Percentiles rank a stretch among this genome's conserved stretches.
Evolutionary conservation across 495 filamentous ascomycete genomes (phyloP).

Genomic region (Lophiostoma macrostomum): DNA sequence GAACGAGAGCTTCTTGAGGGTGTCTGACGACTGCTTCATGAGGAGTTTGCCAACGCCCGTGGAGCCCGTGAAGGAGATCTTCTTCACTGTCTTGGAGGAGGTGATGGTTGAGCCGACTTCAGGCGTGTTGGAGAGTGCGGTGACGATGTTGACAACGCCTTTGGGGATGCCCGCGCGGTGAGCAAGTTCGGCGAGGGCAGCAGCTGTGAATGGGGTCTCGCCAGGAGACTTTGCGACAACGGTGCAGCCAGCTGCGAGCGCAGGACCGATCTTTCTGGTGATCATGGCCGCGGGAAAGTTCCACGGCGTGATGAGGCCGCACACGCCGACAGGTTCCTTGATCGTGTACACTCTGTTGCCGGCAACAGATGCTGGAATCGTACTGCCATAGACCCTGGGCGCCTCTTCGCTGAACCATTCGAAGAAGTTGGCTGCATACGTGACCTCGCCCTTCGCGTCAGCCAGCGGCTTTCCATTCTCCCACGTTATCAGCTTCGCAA

Average conservation of each 20-base stretch:
- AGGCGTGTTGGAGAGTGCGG: conserved; percentile 62
- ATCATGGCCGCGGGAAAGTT: conserved; percentile 50
- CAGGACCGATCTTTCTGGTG: conserved; percentile 46
- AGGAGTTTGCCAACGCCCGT: conserved; percentile 63
- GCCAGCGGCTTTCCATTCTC: conserved; percentile 74
- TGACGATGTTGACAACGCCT: conserved; percentile 59
- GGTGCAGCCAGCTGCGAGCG: conserved; percentile 58
- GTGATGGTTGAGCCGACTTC: conserved; percentile 63
- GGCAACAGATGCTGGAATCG: conserved; percentile 54
- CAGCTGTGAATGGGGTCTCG: conserved; percentile 58
- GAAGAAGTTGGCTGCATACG: conserved; percentile 70
- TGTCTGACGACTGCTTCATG: conserved; percentile 56
- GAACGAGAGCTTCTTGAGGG: conserved; percentile 68
- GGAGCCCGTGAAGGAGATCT: conserved; percentile 72
- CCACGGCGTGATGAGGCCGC: conserved; percentile 84
- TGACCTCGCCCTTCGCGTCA: conserved; percentile 69
- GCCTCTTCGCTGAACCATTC: conserved; percentile 81
- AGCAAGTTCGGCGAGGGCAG: conserved; percentile 57
- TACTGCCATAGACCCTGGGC: conserved; percentile 65
- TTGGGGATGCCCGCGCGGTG: conserved; percentile 57
- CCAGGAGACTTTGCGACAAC: conserved; percentile 66
- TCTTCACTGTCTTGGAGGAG: conserved; percentile 61
- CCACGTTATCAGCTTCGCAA: conserved; percentile 84
- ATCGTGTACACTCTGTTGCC: conserved; percentile 46
- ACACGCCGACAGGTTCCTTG: conserved; percentile 82